Conservation (phyloP, 495 filamentous ascomycete species). For the Annulohypoxylon moriforme region DNA sequence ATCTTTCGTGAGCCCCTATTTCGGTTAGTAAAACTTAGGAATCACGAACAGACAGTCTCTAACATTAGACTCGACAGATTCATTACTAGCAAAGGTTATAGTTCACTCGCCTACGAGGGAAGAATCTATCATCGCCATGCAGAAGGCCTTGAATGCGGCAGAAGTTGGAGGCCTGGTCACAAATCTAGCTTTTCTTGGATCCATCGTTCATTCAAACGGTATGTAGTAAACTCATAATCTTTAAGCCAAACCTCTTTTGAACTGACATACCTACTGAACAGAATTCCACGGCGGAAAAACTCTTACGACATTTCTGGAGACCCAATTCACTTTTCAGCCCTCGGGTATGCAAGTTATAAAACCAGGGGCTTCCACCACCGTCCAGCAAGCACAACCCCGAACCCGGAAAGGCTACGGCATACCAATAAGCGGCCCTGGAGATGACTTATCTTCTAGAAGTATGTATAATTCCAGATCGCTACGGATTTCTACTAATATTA, state of each 20-base stretch:
- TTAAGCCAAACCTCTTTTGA: not conserved
- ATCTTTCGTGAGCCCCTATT: conserved; percentile 64
- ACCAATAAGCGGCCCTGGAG: conserved; percentile 66
- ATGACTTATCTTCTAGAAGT: conserved; percentile 57
- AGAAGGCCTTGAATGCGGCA: conserved; percentile 53
- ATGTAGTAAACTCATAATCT: not conserved
- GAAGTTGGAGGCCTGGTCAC: conserved; percentile 66
- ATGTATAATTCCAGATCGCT: not conserved
- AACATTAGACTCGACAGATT: conserved; percentile 52
- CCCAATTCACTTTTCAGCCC: conserved; percentile 60
- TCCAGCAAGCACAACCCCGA: conserved; percentile 70
- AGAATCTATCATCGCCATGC: conserved; percentile 59
- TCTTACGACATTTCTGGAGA: conserved; percentile 36
- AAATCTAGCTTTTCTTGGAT: conserved; percentile 66
- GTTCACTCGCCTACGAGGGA: conserved; percentile 57
- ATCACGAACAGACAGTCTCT: not conserved
- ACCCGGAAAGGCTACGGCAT: conserved; percentile 64
- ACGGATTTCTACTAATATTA: conserved; percentile 15
- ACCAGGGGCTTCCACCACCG: conserved; percentile 65
- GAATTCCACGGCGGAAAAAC: conserved; percentile 27
- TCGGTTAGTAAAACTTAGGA: conserved; percentile 52
- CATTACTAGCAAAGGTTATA: conserved; percentile 73
- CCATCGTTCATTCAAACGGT: conserved; percentile 54
- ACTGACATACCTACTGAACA: conserved; percentile 9
- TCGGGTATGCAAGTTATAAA: conserved; percentile 68